phyloP scores from a whole-genome alignment of 2,329 filamentous ascomycete genomes.

The Ophiostoma himal-ulmi region DNA sequence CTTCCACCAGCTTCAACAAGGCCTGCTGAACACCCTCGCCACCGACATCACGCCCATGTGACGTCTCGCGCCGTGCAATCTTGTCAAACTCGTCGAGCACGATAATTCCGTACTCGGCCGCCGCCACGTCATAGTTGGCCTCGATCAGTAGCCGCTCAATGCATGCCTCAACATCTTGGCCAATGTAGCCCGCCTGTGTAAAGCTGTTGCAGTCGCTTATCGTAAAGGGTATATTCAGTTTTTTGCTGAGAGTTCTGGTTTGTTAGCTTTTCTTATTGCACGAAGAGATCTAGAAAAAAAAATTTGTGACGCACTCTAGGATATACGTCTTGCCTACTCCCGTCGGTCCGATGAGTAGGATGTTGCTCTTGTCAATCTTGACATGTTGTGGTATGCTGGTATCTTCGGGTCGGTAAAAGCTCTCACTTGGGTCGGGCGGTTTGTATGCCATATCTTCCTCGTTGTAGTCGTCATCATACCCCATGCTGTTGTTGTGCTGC shows the following conservation, averaged over 20 bases:
- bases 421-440: not conserved
- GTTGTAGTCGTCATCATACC: constrained; percentile 45
- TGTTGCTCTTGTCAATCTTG: constrained; percentile 91
- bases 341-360: constrained; percentile 83
- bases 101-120: constrained; percentile 86
- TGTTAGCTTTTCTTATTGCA: not conserved
- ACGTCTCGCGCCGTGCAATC: constrained; percentile 80
- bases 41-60: constrained; percentile 86
- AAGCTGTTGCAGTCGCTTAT: constrained; percentile 95
- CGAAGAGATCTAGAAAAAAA: not conserved
- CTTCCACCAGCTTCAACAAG: constrained; percentile 90
- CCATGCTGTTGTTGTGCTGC: constrained; percentile 58
- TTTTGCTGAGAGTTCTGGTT: constrained; percentile 76
- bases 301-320: constrained; percentile 48
- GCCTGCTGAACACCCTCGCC: constrained; percentile 97
- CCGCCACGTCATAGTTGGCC: constrained; percentile 78
- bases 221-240: constrained; percentile 90
- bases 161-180: constrained; percentile 94
- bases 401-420: constrained; percentile 38
- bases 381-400: constrained; percentile 43
- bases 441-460: not conserved
- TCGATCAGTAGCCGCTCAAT: constrained; percentile 86
- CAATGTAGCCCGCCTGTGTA: constrained; percentile 95
- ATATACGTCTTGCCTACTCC: constrained; percentile 97
- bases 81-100: constrained; percentile 98